phyloP scores from a whole-genome alignment of 2,329 filamentous ascomycete genomes.

The Gyromitra esculenta region DNA sequence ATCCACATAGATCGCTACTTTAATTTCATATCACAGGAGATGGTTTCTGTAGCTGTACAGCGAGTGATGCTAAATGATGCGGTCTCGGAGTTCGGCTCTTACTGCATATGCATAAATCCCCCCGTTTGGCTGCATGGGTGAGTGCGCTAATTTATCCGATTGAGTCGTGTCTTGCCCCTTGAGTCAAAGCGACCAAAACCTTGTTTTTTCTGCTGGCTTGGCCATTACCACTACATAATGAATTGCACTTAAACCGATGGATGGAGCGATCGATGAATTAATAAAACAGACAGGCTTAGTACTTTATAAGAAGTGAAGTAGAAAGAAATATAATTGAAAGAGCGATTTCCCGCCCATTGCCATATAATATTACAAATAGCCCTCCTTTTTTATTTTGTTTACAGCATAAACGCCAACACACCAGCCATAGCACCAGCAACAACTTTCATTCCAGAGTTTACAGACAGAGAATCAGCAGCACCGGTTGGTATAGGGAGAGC shows the following conservation, averaged over 20 bases:
- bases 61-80: background rate
- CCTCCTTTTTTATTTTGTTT: background rate
- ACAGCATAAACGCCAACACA: conserved; percentile 19
- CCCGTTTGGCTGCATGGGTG: background rate
- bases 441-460: background rate
- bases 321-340: conserved; percentile 2
- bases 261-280: background rate
- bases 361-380: conserved; percentile 24
- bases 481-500: background rate
- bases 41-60: background rate
- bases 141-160: background rate
- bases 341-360: background rate
- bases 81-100: background rate
- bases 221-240: too few species aligned
- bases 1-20: too few species aligned
- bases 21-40: too few species aligned
- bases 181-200: background rate
- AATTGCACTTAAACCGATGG: too few species aligned
- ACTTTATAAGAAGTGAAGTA: background rate
- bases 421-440: conserved; percentile 13
- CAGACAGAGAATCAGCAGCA: background rate
- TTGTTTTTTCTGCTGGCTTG: background rate
- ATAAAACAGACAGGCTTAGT: background rate
- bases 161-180: background rate
- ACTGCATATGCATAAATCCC: too few species aligned